Base-by-base conservation (phyloP, 1,284 basidiomycete genomes). In the Microbotryum silenes-acaulis region DNA sequence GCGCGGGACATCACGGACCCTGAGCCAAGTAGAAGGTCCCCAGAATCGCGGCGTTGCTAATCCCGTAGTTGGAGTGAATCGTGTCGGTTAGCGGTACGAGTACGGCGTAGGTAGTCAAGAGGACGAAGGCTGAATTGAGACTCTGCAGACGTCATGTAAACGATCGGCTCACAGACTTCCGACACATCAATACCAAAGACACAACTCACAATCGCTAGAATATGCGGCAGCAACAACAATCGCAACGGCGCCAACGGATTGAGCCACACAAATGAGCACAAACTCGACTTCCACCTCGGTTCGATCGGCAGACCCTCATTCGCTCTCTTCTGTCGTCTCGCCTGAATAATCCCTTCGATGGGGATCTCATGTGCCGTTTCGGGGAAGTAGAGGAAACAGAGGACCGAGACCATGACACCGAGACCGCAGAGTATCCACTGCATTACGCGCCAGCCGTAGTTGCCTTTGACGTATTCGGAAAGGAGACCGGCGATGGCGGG, bases 311-410 rank as follows among this genome's bases (percentile, higher is more conserved):
- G 27, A 18, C 25, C 52, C 23, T 29, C 48, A 20, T 53, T 65
- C 2, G 73, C 62, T 0, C 57, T 56, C 20, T 70, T 54, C 59
- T 76, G 74, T 0, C 74, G 62, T 37, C 67, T 64, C 62, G 56
- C 44, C 27, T 70, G 71, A n/a, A 63, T 69, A 10, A 71, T 49
- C 56, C 73, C 78, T 45, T 82, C 81, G 16, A 81, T 75, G 0
- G 81, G 79, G n/a, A 76, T 73, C 76, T 70, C 74, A 69, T 85
- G 84, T 20, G 79, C 80, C 2, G 88, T 89, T 72, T 91, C 89
- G 0, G 88, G 87, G 20, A 88, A 78, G 59, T 81, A 79, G 23
- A 82, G 56, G 9, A 77, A 71, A 37, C 84, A 77, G 10, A 80
- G 70, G 0, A 80, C 29, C 37, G 83, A 76, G 1, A 80, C 78